phyloP scores from a whole-genome alignment of 805 yeast genomes.

The Ogataea pini region DNA sequence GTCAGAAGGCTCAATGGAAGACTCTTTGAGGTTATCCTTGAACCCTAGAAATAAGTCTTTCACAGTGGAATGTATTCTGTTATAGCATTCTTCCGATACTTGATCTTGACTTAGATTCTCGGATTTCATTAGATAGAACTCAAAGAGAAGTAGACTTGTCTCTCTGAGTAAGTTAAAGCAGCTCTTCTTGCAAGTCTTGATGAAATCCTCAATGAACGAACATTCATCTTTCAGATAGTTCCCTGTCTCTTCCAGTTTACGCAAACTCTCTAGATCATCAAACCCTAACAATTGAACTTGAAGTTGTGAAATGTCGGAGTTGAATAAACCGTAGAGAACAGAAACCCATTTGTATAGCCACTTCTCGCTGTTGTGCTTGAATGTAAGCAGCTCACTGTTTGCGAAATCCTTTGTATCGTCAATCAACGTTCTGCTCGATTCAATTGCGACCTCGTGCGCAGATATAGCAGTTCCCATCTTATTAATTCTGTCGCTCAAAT shows the following conservation, averaged over 20 bases:
- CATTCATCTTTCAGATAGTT: conserved; percentile 24
- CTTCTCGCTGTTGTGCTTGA: conserved; percentile 20
- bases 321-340: conserved; percentile 30
- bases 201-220: conserved; percentile 22
- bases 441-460: conserved; percentile 13
- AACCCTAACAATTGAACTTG: conserved; percentile 30
- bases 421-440: conserved; percentile 11
- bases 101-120: conserved; percentile 18
- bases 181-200: conserved; percentile 25
- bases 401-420: conserved; percentile 12
- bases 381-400: conserved; percentile 12
- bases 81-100: conserved; percentile 23
- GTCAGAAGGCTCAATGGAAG: conserved; percentile 15
- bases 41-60: conserved; percentile 18
- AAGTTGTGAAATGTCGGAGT: conserved; percentile 27
- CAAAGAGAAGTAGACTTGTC: conserved; percentile 30
- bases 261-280: conserved; percentile 25
- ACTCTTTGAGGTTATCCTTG: conserved; percentile 6
- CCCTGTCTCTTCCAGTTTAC: conserved; percentile 26
- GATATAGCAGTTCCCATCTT: conserved; percentile 11
- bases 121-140: conserved; percentile 28
- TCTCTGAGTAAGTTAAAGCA: conserved; percentile 28
- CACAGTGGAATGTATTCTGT: conserved; percentile 23
- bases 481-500: conserved; percentile 22
- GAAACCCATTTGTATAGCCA: conserved; percentile 34